Evolutionary conservation across 495 filamentous ascomycete genomes (phyloP).

Genomic region (Podospora appendiculata): DNA sequence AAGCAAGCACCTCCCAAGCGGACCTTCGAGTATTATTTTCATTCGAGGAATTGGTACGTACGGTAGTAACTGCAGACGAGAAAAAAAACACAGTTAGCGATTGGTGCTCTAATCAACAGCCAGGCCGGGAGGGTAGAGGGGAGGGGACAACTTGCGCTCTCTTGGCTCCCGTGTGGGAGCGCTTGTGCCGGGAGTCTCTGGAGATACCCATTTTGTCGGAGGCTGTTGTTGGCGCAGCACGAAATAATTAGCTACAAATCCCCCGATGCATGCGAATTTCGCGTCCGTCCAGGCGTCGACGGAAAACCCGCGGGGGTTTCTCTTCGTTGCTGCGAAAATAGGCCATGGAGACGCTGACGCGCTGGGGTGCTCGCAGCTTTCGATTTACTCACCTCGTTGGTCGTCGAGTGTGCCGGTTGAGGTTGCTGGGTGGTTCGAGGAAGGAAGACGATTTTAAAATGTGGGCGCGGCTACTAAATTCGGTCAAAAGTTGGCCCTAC

Average conservation of each 20-base stretch:
- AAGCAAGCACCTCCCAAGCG: conserved; percentile 28
- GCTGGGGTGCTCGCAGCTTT: neutral
- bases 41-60: conserved; percentile 17
- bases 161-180: conserved; percentile 95
- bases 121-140: neutral
- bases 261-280: too few relatives aligned
- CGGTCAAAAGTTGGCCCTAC: neutral
- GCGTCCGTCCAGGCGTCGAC: too few relatives aligned
- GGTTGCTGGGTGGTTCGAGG: neutral
- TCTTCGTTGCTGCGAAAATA: neutral
- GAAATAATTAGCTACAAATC: neutral
- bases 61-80: conserved; percentile 24
- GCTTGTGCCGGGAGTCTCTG: conserved; percentile 98
- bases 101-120: too few relatives aligned
- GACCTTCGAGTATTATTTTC: conserved; percentile 43
- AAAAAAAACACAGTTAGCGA: too few relatives aligned
- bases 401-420: neutral
- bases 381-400: neutral
- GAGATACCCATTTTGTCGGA: conserved; percentile 89
- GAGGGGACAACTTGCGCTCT: conserved; percentile 44
- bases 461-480: neutral
- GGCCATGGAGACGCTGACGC: neutral
- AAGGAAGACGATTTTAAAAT: neutral
- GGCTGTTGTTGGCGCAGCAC: conserved; percentile 14
- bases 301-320: neutral